Conservation (phyloP, 208 protist genomes). For the Phytomonas francai region DNA sequence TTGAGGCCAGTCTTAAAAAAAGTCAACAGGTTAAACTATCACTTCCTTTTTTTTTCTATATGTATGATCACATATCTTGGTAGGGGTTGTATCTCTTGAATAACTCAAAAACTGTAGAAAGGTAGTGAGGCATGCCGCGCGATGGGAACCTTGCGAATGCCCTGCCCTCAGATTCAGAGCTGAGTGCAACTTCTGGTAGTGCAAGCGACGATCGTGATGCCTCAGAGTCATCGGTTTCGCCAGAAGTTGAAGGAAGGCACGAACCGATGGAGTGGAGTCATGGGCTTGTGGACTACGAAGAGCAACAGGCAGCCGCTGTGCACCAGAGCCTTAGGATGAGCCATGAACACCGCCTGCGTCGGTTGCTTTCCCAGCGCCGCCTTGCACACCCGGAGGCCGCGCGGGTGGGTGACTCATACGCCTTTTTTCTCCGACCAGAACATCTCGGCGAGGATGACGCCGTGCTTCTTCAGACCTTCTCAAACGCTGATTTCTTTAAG, state of each 20-base stretch:
- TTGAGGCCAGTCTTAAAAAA: background rate
- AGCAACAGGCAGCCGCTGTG: background rate
- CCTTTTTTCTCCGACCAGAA: constrained; percentile 25
- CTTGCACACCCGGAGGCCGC: constrained; percentile 23
- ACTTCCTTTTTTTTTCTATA: background rate
- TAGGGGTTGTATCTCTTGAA: background rate
- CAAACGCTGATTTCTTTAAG: constrained; percentile 40
- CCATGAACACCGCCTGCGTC: constrained; percentile 43
- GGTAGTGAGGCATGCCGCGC: background rate
- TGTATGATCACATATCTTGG: background rate
- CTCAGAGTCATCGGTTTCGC: background rate
- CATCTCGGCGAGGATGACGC: constrained; percentile 31
- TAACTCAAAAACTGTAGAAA: background rate
- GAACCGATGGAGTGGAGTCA: background rate
- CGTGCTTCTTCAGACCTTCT: constrained; percentile 41
- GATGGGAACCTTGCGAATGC: background rate
- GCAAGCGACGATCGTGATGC: background rate
- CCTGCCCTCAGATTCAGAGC: background rate
- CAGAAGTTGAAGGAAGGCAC: background rate
- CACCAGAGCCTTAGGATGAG: constrained; percentile 24
- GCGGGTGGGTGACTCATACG: constrained; percentile 16
- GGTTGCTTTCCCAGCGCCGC: constrained; percentile 55
- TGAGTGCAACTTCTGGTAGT: background rate
- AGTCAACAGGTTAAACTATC: background rate
- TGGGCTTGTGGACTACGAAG: background rate